phyloP scores from a whole-genome alignment of 345 rosid species.

The Psidium guajava region DNA sequence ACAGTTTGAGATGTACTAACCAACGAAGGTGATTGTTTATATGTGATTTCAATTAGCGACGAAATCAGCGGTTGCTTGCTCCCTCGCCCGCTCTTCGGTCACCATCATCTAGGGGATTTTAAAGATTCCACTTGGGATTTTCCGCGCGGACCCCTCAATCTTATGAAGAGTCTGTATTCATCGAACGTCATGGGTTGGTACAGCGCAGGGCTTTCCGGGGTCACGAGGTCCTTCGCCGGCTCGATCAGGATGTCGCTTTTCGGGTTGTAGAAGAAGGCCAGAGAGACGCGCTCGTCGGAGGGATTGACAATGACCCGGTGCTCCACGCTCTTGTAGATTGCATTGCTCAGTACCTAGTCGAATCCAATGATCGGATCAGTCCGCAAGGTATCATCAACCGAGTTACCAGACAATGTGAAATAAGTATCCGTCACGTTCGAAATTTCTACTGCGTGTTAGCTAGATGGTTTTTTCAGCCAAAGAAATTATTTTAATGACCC shows the following conservation, averaged over 20 bases:
- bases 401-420: not conserved
- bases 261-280: constrained; percentile 95
- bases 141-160: constrained; percentile 70
- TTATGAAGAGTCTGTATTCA: constrained; percentile 67
- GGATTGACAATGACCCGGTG: constrained; percentile 83
- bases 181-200: constrained; percentile 78
- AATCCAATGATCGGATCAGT: not conserved
- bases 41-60: not conserved
- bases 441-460: not conserved
- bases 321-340: constrained; percentile 81
- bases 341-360: constrained; percentile 71
- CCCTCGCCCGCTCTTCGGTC: not conserved
- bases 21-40: not conserved
- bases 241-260: constrained; percentile 66
- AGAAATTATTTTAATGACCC: not conserved
- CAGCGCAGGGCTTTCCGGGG: constrained; percentile 36
- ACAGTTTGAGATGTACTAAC: not conserved
- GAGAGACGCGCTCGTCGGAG: constrained; percentile 45
- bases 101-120: constrained; percentile 15
- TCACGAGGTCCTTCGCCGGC: constrained; percentile 57
- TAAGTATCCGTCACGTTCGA: not conserved
- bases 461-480: not conserved
- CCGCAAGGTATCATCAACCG: not conserved
- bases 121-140: constrained; percentile 81
- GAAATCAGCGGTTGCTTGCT: not conserved